Evolutionary conservation across 352 stramenopile species (phyloP), one percentile per base, ranked within the genome.

Genomic region (Phytophthora meadii): DNA sequence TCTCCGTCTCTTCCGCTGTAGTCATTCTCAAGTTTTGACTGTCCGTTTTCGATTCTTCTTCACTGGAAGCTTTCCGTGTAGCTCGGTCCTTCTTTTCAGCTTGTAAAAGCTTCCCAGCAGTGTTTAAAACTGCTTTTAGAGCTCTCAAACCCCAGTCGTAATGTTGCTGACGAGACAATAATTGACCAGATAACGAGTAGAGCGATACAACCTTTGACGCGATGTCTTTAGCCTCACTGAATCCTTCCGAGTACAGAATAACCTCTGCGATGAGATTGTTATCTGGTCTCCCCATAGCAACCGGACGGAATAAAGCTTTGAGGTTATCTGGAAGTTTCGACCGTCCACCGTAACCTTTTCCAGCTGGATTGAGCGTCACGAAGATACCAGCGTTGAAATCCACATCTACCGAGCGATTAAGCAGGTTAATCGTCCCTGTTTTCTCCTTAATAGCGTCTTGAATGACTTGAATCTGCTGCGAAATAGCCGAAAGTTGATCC

Each of bases 341-440:
- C 15, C 95, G 87, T 6, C 95, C 95, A 14, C 90, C 95, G 54
- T 98, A 98, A 22, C 92, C 94, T 71, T 98, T 98, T 2, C 94
- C 92, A 0, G 94, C 89, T 1, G 94, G 94, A 46, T 98, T 98
- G 39, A 98, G 75, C n/a, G 94, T 98, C 25, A 98, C 94, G 54
- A 98, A 98, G 64, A 98, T 98, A 22, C 95, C 95, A 12, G 92
- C 87, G 61, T 98, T 98, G 47, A 94, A 90, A 58, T 98, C 84
- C 8, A 98, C 92, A 47, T 97, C 82, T 14, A 98, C 81, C 1
- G 74, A 74, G 9, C 82, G 76, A 22, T 90, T 95, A 15, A 98
- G 73, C 12, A 98, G 68, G 28, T 87, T 76, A 45, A 98, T 90
- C 0, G 61, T 83, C 5, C 55, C 63, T 30, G 74, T 76, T 40